These are phyloP conservation scores for Schizopora paradoxa DNA, from an alignment of 1,284 basidiomycete genomes.

Conservation along the genomic window DNA sequence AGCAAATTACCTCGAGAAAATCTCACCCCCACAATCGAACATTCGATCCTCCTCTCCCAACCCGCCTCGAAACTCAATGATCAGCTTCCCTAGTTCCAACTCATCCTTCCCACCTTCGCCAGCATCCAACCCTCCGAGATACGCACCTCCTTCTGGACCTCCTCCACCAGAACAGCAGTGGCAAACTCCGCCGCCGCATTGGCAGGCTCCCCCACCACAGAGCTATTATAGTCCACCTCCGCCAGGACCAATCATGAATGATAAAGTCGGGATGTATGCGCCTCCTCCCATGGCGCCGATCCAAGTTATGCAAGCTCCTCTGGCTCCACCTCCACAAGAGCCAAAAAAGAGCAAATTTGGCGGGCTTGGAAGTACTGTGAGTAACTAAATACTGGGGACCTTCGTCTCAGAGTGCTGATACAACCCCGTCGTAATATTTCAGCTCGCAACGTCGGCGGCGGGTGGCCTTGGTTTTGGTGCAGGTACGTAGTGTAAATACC, in stretches of 20 bases:
- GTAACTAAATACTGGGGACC: conserved; percentile 17
- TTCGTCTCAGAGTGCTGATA: conserved; percentile 4
- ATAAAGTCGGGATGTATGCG: conserved; percentile 25
- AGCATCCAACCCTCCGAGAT: conserved; percentile 14
- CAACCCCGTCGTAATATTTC: conserved; percentile 9
- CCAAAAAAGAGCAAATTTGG: conserved; percentile 56
- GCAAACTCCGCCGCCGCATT: conserved; percentile 22
- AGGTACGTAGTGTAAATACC: conserved; percentile 33
- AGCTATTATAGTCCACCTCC: conserved; percentile 15
- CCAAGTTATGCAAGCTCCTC: conserved; percentile 23
- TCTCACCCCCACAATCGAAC: conserved; percentile 23
- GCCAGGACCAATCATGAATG: conserved; percentile 4
- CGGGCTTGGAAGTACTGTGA: conserved; percentile 51
- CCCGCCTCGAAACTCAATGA: conserved; percentile 21
- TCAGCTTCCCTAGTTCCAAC: not conserved
- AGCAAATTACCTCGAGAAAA: conserved; percentile 47
- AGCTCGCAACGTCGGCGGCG: conserved; percentile 57
- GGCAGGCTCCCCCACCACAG: conserved; percentile 17
- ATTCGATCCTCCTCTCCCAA: conserved; percentile 24
- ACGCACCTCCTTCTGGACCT: conserved; percentile 13
- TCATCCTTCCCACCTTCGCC: conserved; percentile 16
- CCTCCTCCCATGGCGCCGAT: conserved; percentile 31
- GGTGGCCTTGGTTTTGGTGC: conserved; percentile 60
- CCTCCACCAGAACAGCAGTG: conserved; percentile 23
- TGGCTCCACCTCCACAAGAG: conserved; percentile 32